A percentile compares a stretch with the other conserved stretches of the same genome.
Conservation (phyloP, 2,329 filamentous ascomycete genomes). For the Aspergillus fructus region DNA sequence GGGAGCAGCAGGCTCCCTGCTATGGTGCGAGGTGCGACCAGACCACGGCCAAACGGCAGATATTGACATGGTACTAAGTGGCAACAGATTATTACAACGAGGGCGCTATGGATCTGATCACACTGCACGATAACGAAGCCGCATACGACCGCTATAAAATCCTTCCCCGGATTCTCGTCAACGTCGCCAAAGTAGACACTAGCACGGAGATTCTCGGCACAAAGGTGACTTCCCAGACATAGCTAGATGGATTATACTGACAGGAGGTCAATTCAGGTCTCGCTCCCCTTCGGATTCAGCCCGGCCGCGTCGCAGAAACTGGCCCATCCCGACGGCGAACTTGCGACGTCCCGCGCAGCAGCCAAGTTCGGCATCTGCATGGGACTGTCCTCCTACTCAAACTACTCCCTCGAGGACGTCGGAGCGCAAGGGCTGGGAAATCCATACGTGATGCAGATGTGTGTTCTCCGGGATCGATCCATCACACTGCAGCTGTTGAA, state of each 20-base stretch:
- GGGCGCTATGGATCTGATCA: conserved; percentile 56
- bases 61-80: too few relatives aligned
- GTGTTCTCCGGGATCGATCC: conserved; percentile 50
- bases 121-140: conserved; percentile 50
- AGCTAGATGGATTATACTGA: too few relatives aligned
- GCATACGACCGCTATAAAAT: conserved; percentile 55
- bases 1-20: conserved; percentile 41
- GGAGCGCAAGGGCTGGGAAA: conserved; percentile 40
- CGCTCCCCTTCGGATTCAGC: conserved; percentile 54
- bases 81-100: conserved; percentile 56
- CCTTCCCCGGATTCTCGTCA: conserved; percentile 46
- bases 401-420: conserved; percentile 49
- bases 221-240: conserved; percentile 21
- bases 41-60: too few relatives aligned
- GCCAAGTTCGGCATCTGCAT: conserved; percentile 45
- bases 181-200: conserved; percentile 47
- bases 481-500: conserved; percentile 44
- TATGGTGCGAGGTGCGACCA: conserved; percentile 36
- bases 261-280: conserved; percentile 23
- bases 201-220: conserved; percentile 47
- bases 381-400: conserved; percentile 52
- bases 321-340: conserved; percentile 52
- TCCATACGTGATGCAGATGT: conserved; percentile 57
- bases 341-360: conserved; percentile 49
- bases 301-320: conserved; percentile 55